Evolutionary conservation across 495 filamentous ascomycete species (phyloP), one percentile per base, ranked within the genome.

Genomic region (Endocarpon pusillum): DNA sequence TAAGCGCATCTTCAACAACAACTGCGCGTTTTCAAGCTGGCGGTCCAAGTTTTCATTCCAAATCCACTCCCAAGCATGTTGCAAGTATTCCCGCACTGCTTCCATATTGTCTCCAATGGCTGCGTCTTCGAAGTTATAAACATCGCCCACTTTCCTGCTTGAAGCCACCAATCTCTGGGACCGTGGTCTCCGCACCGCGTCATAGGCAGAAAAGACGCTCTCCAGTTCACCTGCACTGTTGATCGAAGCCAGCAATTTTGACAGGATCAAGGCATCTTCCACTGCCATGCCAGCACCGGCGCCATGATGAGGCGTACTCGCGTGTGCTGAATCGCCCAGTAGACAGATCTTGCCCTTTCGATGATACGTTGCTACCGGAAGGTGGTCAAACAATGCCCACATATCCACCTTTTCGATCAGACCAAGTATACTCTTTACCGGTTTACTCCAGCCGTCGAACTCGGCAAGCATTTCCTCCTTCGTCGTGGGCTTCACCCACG

Each of bases 241-340:
- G 17, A 47, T 34, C 16, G 69, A 57, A 7, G 55, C 60, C 2
- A 81, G 49, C 0, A 81, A 44, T n/a, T 59, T 56, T 7, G 62
- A 56, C 1, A 81, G 52, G 8, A 78, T 58, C 28, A 64, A 64
- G 3, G 72, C 66, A 50, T 81, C 77, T 43, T 81, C 77, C 20
- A 81, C 67, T 2, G 72, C 70, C 52, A 73, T 66, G 0, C 76
- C 75, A 0, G 74, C 75, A 1, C 76, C 77, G 1, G 75, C 59
- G 5, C 75, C 76, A 40, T 80, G 73, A 43, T 80, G 75, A 0
- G 77, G 78, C 1, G 75, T 78, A 0, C 64, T 64, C 0, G 76
- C 75, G 40, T 83, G 78, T 0, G 76, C 76, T 0, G 77, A 75
- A 41, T 81, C 77, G 1, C 78, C 77, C 0, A 78, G 51, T 2